A percentile compares a stretch with the other conserved stretches of the same genome.
phyloP scores from a whole-genome alignment of 1,284 basidiomycete genomes.

The Puccinia polysora region DNA sequence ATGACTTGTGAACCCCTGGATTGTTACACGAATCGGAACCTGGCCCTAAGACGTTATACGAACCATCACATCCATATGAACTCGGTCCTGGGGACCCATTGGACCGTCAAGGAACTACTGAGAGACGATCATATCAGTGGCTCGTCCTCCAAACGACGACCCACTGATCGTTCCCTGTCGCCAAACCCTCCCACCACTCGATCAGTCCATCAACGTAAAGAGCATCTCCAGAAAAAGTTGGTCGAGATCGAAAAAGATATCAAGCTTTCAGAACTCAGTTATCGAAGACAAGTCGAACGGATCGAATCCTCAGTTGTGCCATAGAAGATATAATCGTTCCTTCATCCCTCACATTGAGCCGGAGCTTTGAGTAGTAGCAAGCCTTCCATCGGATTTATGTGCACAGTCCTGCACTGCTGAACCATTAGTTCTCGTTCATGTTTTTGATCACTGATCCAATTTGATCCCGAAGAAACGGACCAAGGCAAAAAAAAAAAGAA shows the following conservation, averaged over 20 bases:
- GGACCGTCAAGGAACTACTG: conserved; percentile 36
- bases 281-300: conserved; percentile 24
- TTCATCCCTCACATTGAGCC: no score
- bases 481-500: no score
- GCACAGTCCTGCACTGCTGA: no score
- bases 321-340: no score
- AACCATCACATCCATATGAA: conserved; percentile 36
- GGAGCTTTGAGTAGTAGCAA: no score
- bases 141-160: conserved; percentile 10
- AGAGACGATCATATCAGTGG: conserved; percentile 21
- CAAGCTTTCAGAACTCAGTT: neutral
- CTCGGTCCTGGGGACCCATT: conserved; percentile 32
- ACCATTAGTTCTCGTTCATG: no score
- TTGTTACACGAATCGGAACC: conserved; percentile 22
- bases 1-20: conserved; percentile 34
- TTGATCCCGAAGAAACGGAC: no score
- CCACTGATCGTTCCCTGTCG: no score
- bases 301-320: conserved; percentile 14
- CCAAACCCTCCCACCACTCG: neutral
- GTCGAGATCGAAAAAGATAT: conserved; percentile 30
- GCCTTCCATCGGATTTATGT: no score
- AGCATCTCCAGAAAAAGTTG: conserved; percentile 22
- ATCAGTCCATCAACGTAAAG: conserved; percentile 14
- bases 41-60: conserved; percentile 31
- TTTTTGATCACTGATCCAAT: no score